Base-by-base conservation (phyloP, 371 early-diverging fungal genomes). In the Syncephalis plumigaleata region DNA sequence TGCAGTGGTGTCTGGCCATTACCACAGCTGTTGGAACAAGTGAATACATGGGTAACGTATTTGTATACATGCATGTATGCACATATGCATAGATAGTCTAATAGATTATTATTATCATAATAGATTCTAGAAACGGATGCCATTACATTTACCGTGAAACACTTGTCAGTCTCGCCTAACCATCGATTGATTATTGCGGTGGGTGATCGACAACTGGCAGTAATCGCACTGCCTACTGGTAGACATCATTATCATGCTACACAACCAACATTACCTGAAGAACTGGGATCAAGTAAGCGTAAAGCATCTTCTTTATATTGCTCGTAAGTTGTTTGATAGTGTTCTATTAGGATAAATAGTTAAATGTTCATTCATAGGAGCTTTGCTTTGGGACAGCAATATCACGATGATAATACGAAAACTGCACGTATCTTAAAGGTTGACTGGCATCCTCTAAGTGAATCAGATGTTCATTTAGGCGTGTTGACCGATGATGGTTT, bases 391-490 rank as follows among this genome's bases (percentile, higher is more conserved):
- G 52, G 52, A 2, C 13, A 20, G 15, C 44, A 27, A 42, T 18
- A 52, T 42, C 47, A 52, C 40, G 16, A 37, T 31, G 11, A 9
- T 31, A 31, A 11, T 11, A 11, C 7, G 18, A 47, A 45, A 17
- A 4, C 23, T 22, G 47, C 42, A 24, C 42, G 36, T 9, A 52
- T 52, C 16, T 21, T 36, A 25, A 52, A 52, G 31, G 44, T 52
- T 9, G 36, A 42, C 46, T 52, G 52, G 52, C 52, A 52, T 42
- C 47, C 52, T 16, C n/a, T 52, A 36, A 52, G 47, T 24, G 21
- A 39, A 9, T 13, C 11, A 21, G 52, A 46, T 18, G 21, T 37
- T 36, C 52, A 52, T 36, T 36, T 52, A 31, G 20, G 42, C 24
- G 47, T 52, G 36, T 47, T 52, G 20, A 52, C 52, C 13, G 47